Evolutionary conservation across 805 yeast species (phyloP).

Genomic region (Hermanozyma aechmeae): DNA sequence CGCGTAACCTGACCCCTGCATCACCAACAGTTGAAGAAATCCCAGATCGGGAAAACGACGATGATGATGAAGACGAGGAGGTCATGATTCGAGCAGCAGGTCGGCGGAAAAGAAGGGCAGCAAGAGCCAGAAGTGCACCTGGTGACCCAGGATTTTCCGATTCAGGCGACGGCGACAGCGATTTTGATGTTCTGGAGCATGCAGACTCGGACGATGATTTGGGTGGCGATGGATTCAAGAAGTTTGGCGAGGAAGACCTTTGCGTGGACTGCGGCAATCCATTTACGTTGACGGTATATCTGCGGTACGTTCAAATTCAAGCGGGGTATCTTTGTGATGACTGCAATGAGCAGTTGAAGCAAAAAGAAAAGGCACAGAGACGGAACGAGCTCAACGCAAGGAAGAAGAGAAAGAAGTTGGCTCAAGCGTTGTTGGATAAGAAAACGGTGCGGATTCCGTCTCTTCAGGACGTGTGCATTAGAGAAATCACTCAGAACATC

Average conservation of each 20-base stretch:
- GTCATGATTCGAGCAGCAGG: slow-evolving; percentile 2
- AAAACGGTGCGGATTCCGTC: slow-evolving; percentile 55
- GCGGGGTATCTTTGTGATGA: slow-evolving; percentile 62
- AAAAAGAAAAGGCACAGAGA: slow-evolving; percentile 35
- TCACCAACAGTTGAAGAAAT: slow-evolving; percentile 3
- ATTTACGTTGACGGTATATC: slow-evolving; percentile 59
- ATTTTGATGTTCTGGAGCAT: slow-evolving; percentile 1
- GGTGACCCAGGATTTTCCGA: background rate
- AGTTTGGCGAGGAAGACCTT: slow-evolving; percentile 43
- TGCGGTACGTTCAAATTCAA: slow-evolving; percentile 40
- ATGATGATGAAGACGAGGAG: slow-evolving; percentile 4
- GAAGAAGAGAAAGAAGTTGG: slow-evolving; percentile 67
- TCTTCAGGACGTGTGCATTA: slow-evolving; percentile 76
- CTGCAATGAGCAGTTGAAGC: slow-evolving; percentile 38
- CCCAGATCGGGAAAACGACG: slow-evolving; percentile 8
- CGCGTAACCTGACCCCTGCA: slow-evolving; percentile 12
- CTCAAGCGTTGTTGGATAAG: slow-evolving; percentile 75
- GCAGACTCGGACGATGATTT: slow-evolving; percentile 15
- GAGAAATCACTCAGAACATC: slow-evolving; percentile 54
- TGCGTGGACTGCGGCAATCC: slow-evolving; percentile 56
- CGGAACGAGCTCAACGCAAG: slow-evolving; percentile 55
- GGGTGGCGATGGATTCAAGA: slow-evolving; percentile 13
- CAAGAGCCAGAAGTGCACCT: slow-evolving; percentile 1
- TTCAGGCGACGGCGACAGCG: slow-evolving; percentile 1
- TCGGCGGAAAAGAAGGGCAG: background rate